phyloP scores from a whole-genome alignment of 768 basidiomycete species.

The Amanita pallidorosea region DNA sequence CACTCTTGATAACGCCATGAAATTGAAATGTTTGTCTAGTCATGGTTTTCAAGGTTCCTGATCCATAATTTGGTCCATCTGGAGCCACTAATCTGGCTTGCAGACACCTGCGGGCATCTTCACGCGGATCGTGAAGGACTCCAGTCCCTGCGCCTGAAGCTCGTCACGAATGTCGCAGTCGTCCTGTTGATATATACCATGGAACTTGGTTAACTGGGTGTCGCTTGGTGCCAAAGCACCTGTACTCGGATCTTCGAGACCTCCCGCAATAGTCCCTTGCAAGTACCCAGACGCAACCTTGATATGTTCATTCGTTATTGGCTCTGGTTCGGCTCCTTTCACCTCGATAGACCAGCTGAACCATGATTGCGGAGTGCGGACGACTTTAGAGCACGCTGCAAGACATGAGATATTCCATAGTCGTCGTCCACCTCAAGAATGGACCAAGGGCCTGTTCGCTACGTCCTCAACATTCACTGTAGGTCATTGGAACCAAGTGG shows the following conservation, averaged over 20 bases:
- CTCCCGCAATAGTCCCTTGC: conserved; percentile 91
- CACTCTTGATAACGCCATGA: conserved; percentile 94
- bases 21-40: conserved; percentile 99
- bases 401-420: too few relatives aligned
- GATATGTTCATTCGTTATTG: conserved; percentile 99
- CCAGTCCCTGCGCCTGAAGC: conserved; percentile 81
- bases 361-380: too few relatives aligned
- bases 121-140: conserved; percentile 86
- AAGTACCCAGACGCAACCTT: conserved; percentile 92
- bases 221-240: conserved; percentile 90
- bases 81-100: conserved; percentile 82
- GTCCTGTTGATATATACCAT: conserved; percentile 93
- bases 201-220: conserved; percentile 95
- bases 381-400: too few relatives aligned
- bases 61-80: conserved; percentile 93
- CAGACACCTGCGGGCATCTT: conserved; percentile 97
- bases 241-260: conserved; percentile 35
- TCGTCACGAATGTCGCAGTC: conserved; percentile 98
- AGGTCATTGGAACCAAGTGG: conserved; percentile 65
- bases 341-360: conserved; percentile 78
- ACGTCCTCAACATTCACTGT: too few relatives aligned
- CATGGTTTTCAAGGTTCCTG: conserved; percentile 92
- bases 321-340: conserved; percentile 86
- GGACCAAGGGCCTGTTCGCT: too few relatives aligned
- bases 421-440: too few relatives aligned